Evolutionary conservation across 2,329 filamentous ascomycete species (phyloP), one percentile per base, ranked within the genome.

Genomic region (Alternaria arborescens): DNA sequence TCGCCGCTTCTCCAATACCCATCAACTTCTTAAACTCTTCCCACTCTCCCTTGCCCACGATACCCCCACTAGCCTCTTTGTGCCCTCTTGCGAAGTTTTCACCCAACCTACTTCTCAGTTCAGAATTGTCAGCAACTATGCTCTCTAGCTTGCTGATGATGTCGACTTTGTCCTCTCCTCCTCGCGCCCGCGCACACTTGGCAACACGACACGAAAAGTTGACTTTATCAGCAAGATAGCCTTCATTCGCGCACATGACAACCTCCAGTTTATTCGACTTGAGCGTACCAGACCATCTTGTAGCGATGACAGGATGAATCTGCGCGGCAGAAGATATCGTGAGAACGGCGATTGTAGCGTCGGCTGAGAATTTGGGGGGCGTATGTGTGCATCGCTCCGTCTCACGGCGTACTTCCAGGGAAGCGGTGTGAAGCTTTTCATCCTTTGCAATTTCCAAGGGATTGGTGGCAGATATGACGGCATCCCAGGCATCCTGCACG

Each of bases 201-300:
- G 88, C 83, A 7, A 91, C 78, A 2, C 89, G 84, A 64, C 89
- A 91, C 1, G 86, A 89, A 76, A 91, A 91, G 68, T 90, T 89
- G 24, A 91, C 88, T 73, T 86, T 83, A 2, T 81, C 87, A 0
- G 85, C 83, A 0, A 89, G 71, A 65, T 91, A 91, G 0, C 88
- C 88, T 57, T 88, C 85, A 57, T 91, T 91, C 0, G 88, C 89
- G 4, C 88, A 88, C 66, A 91, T 81, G 8, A 91, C 81, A 1
- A 90, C 86, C 68, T 90, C 85, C 1, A 91, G 79, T 55, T 84
- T 84, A 48, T 84, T 80, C 1, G 86, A 87, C 47, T 83, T 83
- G 4, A 91, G 78, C 64, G 86, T 82, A 0, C 86, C 85, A 1
- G 88, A 85, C 89, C 89, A 91, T 11, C 88, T 80, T 4, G 87